A percentile compares a stretch with the other conserved stretches of the same genome.
Evolutionary conservation across 352 stramenopile genomes (phyloP).

Genomic region (Phytophthora lateralis): DNA sequence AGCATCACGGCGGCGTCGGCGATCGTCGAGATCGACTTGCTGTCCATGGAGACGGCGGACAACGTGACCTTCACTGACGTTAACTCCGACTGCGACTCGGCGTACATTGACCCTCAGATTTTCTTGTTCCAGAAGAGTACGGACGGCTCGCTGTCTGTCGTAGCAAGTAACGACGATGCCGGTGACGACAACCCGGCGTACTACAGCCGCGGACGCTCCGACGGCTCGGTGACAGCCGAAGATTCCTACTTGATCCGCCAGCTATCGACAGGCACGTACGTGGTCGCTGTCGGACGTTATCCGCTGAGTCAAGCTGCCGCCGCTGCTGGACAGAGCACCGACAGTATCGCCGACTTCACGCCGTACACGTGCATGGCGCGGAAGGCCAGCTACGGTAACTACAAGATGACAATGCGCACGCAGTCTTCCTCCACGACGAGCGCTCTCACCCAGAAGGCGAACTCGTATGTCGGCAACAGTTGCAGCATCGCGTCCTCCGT

Average conservation of each 20-base stretch:
- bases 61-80: constrained; percentile 52
- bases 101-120: constrained; percentile 72
- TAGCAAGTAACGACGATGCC: constrained; percentile 73
- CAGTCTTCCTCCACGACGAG: constrained; percentile 40
- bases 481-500: constrained; percentile 37
- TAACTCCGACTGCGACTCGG: constrained; percentile 74
- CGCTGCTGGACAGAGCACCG: constrained; percentile 36
- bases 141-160: constrained; percentile 35
- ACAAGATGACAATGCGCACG: constrained; percentile 63
- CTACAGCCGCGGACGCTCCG: constrained; percentile 29
- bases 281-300: constrained; percentile 66
- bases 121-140: constrained; percentile 45
- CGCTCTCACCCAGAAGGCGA: constrained; percentile 44
- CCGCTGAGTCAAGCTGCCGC: constrained; percentile 51
- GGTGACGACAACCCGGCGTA: constrained; percentile 60
- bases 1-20: constrained; percentile 41
- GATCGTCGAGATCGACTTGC: constrained; percentile 66
- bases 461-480: constrained; percentile 75
- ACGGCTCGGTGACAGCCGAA: constrained; percentile 54
- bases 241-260: constrained; percentile 73
- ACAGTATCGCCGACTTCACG: constrained; percentile 49
- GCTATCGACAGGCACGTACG: constrained; percentile 49
- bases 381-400: constrained; percentile 70
- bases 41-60: constrained; percentile 64
- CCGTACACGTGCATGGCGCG: constrained; percentile 65